A percentile compares a stretch with the other conserved stretches of the same genome.
These are phyloP conservation scores for Neoboletus magnificus DNA, from an alignment of 768 basidiomycete genomes.

Conservation along the genomic window DNA sequence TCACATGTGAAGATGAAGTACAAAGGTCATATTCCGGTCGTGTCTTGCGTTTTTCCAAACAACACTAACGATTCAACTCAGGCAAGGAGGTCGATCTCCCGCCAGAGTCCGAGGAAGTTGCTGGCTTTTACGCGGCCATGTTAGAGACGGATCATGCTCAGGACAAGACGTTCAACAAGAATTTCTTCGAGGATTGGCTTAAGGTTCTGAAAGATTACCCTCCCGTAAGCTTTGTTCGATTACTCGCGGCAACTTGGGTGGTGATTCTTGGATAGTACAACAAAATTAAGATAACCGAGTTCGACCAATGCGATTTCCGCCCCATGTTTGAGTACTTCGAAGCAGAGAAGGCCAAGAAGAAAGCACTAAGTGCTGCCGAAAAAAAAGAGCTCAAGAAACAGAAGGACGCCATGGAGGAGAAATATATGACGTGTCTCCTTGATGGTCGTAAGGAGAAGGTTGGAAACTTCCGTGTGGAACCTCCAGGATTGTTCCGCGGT, in stretches of 20 bases:
- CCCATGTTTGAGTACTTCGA: conserved; percentile 95
- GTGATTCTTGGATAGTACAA: conserved; percentile 47
- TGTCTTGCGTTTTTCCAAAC: conserved; percentile 5
- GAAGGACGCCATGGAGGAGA: conserved; percentile 80
- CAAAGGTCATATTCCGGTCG: conserved; percentile 57
- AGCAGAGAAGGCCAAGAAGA: conserved; percentile 89
- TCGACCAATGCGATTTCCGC: conserved; percentile 87
- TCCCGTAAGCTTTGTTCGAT: conserved; percentile 56
- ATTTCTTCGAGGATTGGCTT: conserved; percentile 93
- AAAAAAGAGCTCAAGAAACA: conserved; percentile 89
- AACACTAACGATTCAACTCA: conserved; percentile 33
- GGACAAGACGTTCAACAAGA: conserved; percentile 85
- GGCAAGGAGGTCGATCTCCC: conserved; percentile 79
- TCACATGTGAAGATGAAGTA: conserved; percentile 89
- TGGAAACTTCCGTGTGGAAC: conserved; percentile 97
- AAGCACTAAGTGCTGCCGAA: conserved; percentile 75
- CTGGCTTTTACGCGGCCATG: conserved; percentile 92
- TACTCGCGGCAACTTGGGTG: conserved; percentile 1
- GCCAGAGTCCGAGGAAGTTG: conserved; percentile 90
- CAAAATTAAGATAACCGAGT: conserved; percentile 67
- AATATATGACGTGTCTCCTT: conserved; percentile 81
- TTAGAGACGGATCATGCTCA: conserved; percentile 89
- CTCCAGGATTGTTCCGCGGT: conserved; percentile 96
- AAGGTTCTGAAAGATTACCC: conserved; percentile 74
- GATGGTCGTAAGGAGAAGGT: conserved; percentile 98